phyloP scores from a whole-genome alignment of 148 eudicot species.

The Dysphania ambrosioides region DNA sequence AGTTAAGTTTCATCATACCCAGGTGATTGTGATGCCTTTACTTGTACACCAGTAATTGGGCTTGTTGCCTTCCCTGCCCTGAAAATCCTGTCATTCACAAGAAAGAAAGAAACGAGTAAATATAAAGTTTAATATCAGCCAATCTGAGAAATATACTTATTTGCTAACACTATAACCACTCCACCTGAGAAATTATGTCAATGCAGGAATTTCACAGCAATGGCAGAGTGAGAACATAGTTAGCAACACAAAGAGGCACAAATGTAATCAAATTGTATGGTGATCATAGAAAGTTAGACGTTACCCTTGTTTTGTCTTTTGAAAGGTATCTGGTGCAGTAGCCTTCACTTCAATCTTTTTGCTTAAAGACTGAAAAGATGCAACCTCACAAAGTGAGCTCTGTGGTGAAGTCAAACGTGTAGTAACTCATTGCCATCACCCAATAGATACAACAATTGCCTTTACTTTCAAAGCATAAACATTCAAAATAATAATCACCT shows the following conservation, averaged over 20 bases:
- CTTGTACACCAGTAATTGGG: constrained; percentile 44
- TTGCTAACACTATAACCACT: not conserved
- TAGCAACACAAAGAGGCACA: not conserved
- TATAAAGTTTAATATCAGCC: not conserved
- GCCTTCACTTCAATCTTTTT: constrained; percentile 40
- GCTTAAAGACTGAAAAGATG: constrained; percentile 21
- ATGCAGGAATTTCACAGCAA: not conserved
- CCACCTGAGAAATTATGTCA: not conserved
- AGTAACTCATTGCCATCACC: not conserved
- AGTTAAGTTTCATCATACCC: constrained; percentile 39
- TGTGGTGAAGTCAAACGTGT: not conserved
- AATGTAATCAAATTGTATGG: not conserved
- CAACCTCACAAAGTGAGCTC: constrained; percentile 11
- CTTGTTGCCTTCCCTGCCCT: constrained; percentile 46
- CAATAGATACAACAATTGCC: not conserved
- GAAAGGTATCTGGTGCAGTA: constrained; percentile 35
- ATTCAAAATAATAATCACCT: constrained; percentile 35
- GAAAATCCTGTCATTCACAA: constrained; percentile 34
- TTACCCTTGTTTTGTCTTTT: constrained; percentile 65
- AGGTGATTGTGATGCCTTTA: constrained; percentile 42
- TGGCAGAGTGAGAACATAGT: not conserved
- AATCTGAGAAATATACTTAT: not conserved
- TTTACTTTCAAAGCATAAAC: not conserved
- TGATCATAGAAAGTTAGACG: not conserved
- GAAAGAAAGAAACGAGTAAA: constrained; percentile 3